Percentiles rank a stretch among this genome's conserved stretches.
Conservation (phyloP, 805 yeast species). For the Lipomyces sp. region DNA sequence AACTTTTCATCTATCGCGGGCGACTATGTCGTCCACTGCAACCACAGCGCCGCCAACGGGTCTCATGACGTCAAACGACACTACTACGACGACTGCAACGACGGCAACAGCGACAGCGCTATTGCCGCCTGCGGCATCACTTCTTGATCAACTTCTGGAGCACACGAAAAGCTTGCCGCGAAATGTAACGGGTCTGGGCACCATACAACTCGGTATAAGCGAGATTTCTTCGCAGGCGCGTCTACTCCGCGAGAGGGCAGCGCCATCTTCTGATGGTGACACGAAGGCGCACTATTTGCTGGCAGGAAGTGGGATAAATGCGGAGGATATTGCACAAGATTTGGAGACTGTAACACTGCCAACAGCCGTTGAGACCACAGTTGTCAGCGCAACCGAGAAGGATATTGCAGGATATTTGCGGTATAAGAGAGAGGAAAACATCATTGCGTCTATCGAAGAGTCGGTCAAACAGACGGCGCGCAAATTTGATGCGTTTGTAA, state of each 20-base stretch:
- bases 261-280: conserved; percentile 44
- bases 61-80: neutral
- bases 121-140: conserved; percentile 32
- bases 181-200: conserved; percentile 55
- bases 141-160: conserved; percentile 35
- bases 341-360: conserved; percentile 50
- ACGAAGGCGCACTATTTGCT: conserved; percentile 73
- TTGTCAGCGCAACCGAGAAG: conserved; percentile 36
- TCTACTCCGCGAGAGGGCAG: conserved; percentile 55
- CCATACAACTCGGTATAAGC: conserved; percentile 76
- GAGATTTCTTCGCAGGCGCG: conserved; percentile 76
- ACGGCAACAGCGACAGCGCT: neutral
- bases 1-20: neutral
- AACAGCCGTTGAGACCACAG: conserved; percentile 41
- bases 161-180: conserved; percentile 35
- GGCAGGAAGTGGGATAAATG: conserved; percentile 85
- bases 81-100: neutral
- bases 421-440: conserved; percentile 79
- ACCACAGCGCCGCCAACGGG: conserved; percentile 2
- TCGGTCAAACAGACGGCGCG: conserved; percentile 71
- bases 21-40: neutral
- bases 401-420: conserved; percentile 69
- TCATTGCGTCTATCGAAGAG: conserved; percentile 80
- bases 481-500: conserved; percentile 81
- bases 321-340: conserved; percentile 75